Evolutionary conservation across 1,284 basidiomycete genomes (phyloP).

Genomic region (Ceratobasidium sp.): DNA sequence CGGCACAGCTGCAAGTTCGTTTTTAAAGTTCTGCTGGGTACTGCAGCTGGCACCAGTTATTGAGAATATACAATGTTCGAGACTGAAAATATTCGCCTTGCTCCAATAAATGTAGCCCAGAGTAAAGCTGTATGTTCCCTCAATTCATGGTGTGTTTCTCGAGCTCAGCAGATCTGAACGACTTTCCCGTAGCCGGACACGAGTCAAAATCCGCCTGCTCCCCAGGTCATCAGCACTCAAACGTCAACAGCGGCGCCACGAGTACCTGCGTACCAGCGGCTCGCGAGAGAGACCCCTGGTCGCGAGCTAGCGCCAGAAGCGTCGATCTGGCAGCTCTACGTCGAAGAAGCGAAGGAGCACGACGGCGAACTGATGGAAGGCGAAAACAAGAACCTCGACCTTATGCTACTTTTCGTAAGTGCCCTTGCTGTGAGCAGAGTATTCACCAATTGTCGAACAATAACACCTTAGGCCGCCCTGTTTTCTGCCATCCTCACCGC

Average conservation of each 20-base stretch:
- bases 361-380: background rate
- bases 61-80: background rate
- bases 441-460: background rate
- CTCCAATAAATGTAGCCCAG: background rate
- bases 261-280: background rate
- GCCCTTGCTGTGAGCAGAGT: background rate
- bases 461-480: too few species aligned
- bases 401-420: slow-evolving; percentile 13
- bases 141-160: background rate
- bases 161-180: background rate
- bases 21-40: too few species aligned
- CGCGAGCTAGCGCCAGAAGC: slow-evolving; percentile 23
- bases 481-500: too few species aligned
- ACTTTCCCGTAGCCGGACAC: background rate
- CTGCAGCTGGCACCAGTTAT: too few species aligned
- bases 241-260: background rate
- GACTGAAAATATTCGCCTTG: background rate
- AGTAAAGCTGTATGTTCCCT: background rate
- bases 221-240: background rate
- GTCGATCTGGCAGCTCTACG: background rate
- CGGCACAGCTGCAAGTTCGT: too few species aligned
- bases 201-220: background rate
- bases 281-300: background rate
- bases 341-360: slow-evolving; percentile 17
- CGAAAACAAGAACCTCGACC: slow-evolving; percentile 18